These are phyloP conservation scores for Trapa incisa DNA, from an alignment of 345 rosid genomes.

Conservation along the genomic window DNA sequence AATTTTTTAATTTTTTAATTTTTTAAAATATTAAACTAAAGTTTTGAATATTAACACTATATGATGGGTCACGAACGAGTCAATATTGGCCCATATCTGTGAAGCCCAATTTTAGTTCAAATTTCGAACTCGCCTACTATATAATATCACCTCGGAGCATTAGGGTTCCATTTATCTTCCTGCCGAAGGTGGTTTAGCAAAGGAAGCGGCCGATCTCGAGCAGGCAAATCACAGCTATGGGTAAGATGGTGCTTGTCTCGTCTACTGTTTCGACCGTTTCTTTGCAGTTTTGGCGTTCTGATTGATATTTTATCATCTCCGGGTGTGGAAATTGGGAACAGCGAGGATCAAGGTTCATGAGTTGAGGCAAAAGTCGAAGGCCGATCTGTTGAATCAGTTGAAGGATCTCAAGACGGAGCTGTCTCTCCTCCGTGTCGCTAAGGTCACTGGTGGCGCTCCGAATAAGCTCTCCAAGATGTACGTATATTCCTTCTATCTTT, in stretches of 20 bases:
- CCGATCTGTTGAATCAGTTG: slow-evolving; percentile 41
- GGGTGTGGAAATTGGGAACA: slow-evolving; percentile 3
- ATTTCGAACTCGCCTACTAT: neutral
- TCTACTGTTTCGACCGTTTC: too few species aligned
- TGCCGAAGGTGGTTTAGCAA: neutral
- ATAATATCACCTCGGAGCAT: neutral
- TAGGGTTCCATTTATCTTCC: slow-evolving; percentile 2
- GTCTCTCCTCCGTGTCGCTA: slow-evolving; percentile 60
- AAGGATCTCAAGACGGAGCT: slow-evolving; percentile 61
- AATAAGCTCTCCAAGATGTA: slow-evolving; percentile 69
- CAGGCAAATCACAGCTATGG: slow-evolving; percentile 8
- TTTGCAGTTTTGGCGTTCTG: too few species aligned
- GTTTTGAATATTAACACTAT: too few species aligned
- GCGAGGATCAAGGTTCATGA: slow-evolving; percentile 71
- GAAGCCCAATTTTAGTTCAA: neutral
- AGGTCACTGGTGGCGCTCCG: slow-evolving; percentile 65
- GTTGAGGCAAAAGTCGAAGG: slow-evolving; percentile 12
- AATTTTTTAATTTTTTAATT: too few species aligned
- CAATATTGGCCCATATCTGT: too few species aligned
- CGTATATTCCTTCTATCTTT: neutral
- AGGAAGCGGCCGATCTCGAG: neutral
- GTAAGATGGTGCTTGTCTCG: neutral
- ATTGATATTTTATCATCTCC: neutral
- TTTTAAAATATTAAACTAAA: too few species aligned
- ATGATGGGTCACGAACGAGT: too few species aligned